Evolutionary conservation across 1,139 yeast genomes (phyloP).

Genomic region (Yamadazyma songkhlaensis): DNA sequence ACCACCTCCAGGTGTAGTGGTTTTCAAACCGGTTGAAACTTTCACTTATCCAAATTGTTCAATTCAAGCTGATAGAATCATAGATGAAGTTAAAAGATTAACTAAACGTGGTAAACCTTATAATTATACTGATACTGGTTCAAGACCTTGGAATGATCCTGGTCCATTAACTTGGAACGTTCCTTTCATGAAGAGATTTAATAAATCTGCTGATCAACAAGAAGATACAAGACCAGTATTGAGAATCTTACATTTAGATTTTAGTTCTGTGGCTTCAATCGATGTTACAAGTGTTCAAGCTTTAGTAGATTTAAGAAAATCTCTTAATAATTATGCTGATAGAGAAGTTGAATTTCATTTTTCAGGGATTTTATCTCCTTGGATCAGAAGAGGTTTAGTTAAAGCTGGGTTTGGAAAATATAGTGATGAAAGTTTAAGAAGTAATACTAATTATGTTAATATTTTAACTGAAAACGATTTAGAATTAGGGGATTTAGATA

Average conservation of each 20-base stretch:
- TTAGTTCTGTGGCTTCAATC: slow-evolving; percentile 68
- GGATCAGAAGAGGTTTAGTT: slow-evolving; percentile 78
- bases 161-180: slow-evolving; percentile 54
- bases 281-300: slow-evolving; percentile 83
- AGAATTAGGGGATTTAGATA: slow-evolving; percentile 27
- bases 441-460: slow-evolving; percentile 40
- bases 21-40: slow-evolving; percentile 78
- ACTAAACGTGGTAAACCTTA: slow-evolving; percentile 63
- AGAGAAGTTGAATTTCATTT: slow-evolving; percentile 88
- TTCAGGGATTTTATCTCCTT: slow-evolving; percentile 78
- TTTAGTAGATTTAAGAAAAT: slow-evolving; percentile 71
- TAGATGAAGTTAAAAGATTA: slow-evolving; percentile 60
- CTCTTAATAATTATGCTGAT: slow-evolving; percentile 72
- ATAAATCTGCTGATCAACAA: slow-evolving; percentile 10
- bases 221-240: slow-evolving; percentile 61
- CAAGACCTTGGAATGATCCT: slow-evolving; percentile 91
- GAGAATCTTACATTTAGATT: slow-evolving; percentile 74
- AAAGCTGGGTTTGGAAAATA: slow-evolving; percentile 78
- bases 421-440: slow-evolving; percentile 39
- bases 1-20: slow-evolving; percentile 90
- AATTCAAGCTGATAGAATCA: slow-evolving; percentile 63
- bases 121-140: slow-evolving; percentile 49
- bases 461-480: slow-evolving; percentile 36
- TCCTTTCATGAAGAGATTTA: slow-evolving; percentile 24
- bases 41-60: slow-evolving; percentile 83